Conservation (phyloP, 495 filamentous ascomycete species). For the Cercophora samala region DNA sequence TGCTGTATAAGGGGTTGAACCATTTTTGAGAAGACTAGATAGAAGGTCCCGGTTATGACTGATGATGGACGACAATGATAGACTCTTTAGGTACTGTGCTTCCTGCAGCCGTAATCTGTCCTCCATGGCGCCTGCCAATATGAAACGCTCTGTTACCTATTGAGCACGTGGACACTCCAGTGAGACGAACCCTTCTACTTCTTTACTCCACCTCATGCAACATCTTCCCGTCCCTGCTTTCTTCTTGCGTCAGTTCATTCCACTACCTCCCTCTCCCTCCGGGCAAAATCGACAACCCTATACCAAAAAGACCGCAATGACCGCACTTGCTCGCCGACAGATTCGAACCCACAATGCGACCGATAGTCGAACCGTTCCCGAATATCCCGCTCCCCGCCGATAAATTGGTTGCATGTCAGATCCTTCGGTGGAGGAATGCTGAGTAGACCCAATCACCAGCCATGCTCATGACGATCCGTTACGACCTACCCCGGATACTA, state of each 20-base stretch:
- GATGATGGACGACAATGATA: background rate
- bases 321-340: background rate
- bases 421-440: background rate
- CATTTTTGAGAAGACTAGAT: background rate
- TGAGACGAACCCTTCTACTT: no score
- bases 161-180: no score
- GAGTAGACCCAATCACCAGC: background rate
- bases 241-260: no score
- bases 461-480: background rate
- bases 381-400: background rate
- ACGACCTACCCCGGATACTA: background rate
- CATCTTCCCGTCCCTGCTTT: no score
- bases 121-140: no score
- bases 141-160: no score
- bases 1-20: constrained; percentile 4
- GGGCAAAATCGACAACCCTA: background rate
- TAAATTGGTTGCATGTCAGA: background rate
- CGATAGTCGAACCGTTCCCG: background rate
- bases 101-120: no score
- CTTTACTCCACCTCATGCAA: no score
- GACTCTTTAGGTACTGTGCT: no score
- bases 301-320: background rate
- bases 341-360: background rate
- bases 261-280: no score
- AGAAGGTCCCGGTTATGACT: background rate